Evolutionary conservation across 176 grass and related monocot species (phyloP).

Genomic region (Triticum dicoccoides): DNA sequence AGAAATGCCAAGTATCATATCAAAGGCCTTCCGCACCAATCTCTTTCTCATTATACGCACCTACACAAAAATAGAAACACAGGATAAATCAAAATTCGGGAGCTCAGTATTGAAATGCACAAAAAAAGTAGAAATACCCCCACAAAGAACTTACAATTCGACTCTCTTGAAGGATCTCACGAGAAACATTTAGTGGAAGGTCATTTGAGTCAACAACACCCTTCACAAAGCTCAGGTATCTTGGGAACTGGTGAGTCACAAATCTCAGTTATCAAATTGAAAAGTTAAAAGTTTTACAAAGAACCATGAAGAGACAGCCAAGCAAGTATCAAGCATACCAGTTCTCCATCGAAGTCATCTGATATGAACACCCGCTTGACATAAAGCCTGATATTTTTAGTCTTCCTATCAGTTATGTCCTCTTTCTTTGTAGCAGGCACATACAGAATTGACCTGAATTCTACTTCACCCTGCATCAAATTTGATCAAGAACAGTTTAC

Average conservation of each 20-base stretch:
- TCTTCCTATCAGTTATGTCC: constrained; percentile 80
- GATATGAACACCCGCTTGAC: constrained; percentile 98
- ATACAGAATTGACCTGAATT: constrained; percentile 97
- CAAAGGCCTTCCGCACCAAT: constrained; percentile 88
- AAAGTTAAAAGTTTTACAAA: background rate
- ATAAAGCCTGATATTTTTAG: constrained; percentile 94
- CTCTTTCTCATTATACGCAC: constrained; percentile 98
- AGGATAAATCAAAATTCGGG: background rate
- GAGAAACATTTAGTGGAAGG: constrained; percentile 96
- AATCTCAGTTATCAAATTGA: background rate
- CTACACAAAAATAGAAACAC: constrained; percentile 25
- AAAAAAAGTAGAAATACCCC: background rate
- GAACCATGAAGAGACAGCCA: background rate
- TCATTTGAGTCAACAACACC: constrained; percentile 98
- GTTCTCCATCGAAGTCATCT: constrained; percentile 91
- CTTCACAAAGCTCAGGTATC: constrained; percentile 97
- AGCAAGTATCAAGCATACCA: constrained; percentile 49
- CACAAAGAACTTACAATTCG: constrained; percentile 69
- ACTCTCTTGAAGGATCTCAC: constrained; percentile 99
- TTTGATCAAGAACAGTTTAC: background rate
- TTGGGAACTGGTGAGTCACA: constrained; percentile 73
- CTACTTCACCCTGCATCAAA: constrained; percentile 85
- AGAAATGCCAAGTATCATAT: constrained; percentile 98
- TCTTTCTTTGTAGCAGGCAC: constrained; percentile 85
- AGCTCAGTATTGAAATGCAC: background rate